phyloP scores from a whole-genome alignment of 305 asterid genomes.

The Fraxinus sp. region DNA sequence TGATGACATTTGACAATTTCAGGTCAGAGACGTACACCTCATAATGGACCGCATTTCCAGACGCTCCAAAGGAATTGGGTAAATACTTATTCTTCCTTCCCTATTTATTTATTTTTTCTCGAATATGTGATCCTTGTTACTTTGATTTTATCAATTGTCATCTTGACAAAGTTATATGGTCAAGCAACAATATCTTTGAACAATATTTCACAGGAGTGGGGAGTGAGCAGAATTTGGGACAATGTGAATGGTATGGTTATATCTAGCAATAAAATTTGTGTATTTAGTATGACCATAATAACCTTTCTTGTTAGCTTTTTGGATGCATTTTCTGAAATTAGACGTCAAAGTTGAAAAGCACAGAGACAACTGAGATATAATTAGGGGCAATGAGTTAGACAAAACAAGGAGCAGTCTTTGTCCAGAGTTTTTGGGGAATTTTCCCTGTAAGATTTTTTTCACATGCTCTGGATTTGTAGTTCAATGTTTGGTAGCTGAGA shows the following conservation, averaged over 20 bases:
- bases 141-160: not conserved
- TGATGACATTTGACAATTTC: conserved; percentile 18
- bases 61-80: conserved; percentile 82
- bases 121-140: not conserved
- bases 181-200: not conserved
- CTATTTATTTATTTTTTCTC: not conserved
- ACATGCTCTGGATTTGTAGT: conserved; percentile 8
- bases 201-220: not conserved
- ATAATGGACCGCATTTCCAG: conserved; percentile 75
- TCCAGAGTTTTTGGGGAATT: conserved; percentile 3
- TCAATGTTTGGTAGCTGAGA: conserved; percentile 5
- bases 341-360: conserved; percentile 1
- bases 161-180: conserved; percentile 6
- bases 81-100: conserved; percentile 13
- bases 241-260: not conserved
- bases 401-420: not conserved
- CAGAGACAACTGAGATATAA: not conserved
- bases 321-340: conserved; percentile 7
- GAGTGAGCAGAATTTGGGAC: not conserved
- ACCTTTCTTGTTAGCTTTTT: not conserved
- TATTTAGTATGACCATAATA: not conserved
- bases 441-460: conserved; percentile 11
- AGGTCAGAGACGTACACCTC: conserved; percentile 79
- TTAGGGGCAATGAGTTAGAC: conserved; percentile 10
- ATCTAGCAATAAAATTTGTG: not conserved